Base-by-base conservation (phyloP, 2,329 filamentous ascomycete species). In the Atkinsonella texensis region DNA sequence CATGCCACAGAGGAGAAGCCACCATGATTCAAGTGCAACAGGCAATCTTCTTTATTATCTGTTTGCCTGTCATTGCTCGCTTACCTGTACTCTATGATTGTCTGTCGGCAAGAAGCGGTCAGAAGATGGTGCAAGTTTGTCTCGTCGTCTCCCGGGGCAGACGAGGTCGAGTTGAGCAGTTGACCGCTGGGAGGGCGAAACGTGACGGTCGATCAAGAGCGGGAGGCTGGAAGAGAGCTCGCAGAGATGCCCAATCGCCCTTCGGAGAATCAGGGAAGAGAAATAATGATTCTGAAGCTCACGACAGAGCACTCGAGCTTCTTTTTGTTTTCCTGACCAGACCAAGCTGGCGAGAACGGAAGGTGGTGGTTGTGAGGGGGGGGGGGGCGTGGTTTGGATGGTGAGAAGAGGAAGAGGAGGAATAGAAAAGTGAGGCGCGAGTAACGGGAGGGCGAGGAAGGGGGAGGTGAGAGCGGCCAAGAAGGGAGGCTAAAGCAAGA, bases 341-440 rank as follows among this genome's bases (percentile, higher is more conserved):
- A 52, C 46, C 17, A 17, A 50, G 51, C 51, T 32, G 51, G 46
- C 43, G 40, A 39, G 28, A 50, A 44, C 40, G 38, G 28, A 17
- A 20, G 54, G 50, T 50, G 50, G 42, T 48, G 50, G 55, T 53
- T 52, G 54, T 50, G 33, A 44, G 53, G 48, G 23, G 23, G 33
- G 33, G 48, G 20, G 20, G 20, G 20, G 20, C 20, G 28, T 28
- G 28, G 28, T 48, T 46, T 38, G 46, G 53, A 48, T 48, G 54
- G 40, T 50, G 49, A 49, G 46, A 48, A 49, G 48, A 50, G 52
- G 48, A 52, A 52, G 52, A 51, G 52, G 49, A 47, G 50, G 41
- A 52, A 48, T 51, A 41, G 51, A 43, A 43, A 44, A 43, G 20
- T 44, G 17, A 48, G 48, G 49, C 46, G 49, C 40, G 41, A 35